phyloP scores from a whole-genome alignment of 345 rosid genomes.

The Corchorus capsularis region DNA sequence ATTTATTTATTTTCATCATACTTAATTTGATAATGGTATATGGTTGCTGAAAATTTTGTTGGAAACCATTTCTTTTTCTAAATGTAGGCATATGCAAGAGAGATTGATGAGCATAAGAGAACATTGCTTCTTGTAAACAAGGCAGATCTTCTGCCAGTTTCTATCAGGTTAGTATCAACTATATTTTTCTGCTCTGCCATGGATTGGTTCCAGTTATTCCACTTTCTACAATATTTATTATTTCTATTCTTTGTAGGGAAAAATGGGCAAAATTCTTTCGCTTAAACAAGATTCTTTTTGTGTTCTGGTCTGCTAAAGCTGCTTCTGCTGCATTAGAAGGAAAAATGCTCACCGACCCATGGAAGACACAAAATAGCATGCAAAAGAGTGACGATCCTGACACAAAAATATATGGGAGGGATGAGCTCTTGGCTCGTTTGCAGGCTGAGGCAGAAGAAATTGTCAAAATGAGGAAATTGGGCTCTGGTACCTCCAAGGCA shows the following conservation, averaged over 20 bases:
- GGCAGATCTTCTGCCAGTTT: conserved; percentile 84
- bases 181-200: neutral
- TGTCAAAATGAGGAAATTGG: conserved; percentile 53
- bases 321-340: conserved; percentile 81
- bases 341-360: conserved; percentile 44
- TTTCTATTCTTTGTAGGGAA: conserved; percentile 47
- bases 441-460: conserved; percentile 79
- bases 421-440: conserved; percentile 72
- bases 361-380: conserved; percentile 34
- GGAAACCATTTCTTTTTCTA: neutral
- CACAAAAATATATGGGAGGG: conserved; percentile 72
- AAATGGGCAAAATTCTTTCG: conserved; percentile 81
- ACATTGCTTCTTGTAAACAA: conserved; percentile 92
- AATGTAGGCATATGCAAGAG: conserved; percentile 73
- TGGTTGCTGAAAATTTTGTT: conserved; percentile 4
- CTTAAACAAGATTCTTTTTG: conserved; percentile 52
- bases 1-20: neutral
- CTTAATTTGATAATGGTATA: neutral
- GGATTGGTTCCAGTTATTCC: neutral
- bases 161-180: conserved; percentile 53
- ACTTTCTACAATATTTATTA: conserved; percentile 19
- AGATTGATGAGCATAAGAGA: conserved; percentile 71
- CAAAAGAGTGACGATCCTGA: conserved; percentile 48
- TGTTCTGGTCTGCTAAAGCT: conserved; percentile 98
- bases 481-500: conserved; percentile 31